Evolutionary conservation across 305 asterid species (phyloP), one percentile per base, ranked within the genome.

Genomic region (Solanum hybrid): DNA sequence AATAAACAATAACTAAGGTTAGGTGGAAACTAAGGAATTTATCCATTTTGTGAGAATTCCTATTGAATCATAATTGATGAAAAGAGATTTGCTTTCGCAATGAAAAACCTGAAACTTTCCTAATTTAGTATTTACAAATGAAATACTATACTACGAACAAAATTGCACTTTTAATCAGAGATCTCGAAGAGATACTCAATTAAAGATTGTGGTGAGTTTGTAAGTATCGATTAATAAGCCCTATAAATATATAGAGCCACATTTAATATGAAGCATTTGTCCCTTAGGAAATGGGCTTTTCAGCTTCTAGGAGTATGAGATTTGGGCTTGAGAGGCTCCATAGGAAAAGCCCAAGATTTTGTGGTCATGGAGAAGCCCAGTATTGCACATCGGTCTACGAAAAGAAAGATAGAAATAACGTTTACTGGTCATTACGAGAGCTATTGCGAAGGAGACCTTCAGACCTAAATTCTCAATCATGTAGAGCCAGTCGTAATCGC

Each of bases 121-220:
- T 26, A 26, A 26, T 0, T 27, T 72, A 13, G 34, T 13, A 72
- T 72, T 29, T 73, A 29, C 1, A 72, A 29, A 6, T 27, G 2
- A 29, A 73, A 13, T 14, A 73, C 5, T 12, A 73, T 1, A 29
- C 11, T 27, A 72, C 2, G 10, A 27, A 14, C 22, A 72, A 1
- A 13, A 12, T 7, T 72, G 0, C 0, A 29, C 1, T 72, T 7
- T 72, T 72, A 13, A 27, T 72, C 35, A 27, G 10, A 72, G 20
- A 7, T 26, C 5, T 69, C 3, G 6, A 0, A 66, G 0, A 66
- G 0, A 10, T 66, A 9, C 14, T 4, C 13, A n/a, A 0, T 66
- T 22, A 64, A 22, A 66, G 14, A 66, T 66, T n/a, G 3, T 8
- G 6, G 3, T 66, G 29, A 66, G 29, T 66, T 9, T 8, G 73